These are phyloP conservation scores for Cytidiella melzeri DNA, from an alignment of 768 basidiomycete genomes.

Conservation along the genomic window DNA sequence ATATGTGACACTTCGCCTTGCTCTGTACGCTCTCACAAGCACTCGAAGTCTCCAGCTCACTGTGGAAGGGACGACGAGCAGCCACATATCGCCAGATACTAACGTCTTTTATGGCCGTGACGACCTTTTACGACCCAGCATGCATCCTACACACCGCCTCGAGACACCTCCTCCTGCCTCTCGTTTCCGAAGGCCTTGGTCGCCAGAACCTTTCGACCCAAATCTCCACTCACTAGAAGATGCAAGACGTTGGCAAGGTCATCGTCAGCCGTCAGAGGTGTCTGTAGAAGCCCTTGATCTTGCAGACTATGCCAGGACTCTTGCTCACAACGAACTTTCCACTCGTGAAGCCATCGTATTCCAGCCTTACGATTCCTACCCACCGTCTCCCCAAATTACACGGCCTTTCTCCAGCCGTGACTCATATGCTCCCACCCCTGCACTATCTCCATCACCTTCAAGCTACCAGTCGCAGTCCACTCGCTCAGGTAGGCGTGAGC, in stretches of 20 bases:
- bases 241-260: slow-evolving; percentile 13
- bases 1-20: slow-evolving; percentile 6
- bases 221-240: slow-evolving; percentile 19
- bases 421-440: slow-evolving; percentile 22
- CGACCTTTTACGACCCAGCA: slow-evolving; percentile 19
- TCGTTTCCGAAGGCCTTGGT: slow-evolving; percentile 60
- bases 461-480: slow-evolving; percentile 14
- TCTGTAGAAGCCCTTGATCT: slow-evolving; percentile 70
- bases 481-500: slow-evolving; percentile 21
- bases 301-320: slow-evolving; percentile 58
- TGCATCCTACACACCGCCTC: slow-evolving; percentile 40
- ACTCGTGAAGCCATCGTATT: slow-evolving; percentile 17
- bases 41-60: too few species aligned
- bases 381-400: slow-evolving; percentile 23
- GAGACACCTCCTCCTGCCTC: slow-evolving; percentile 46
- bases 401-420: slow-evolving; percentile 24
- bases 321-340: slow-evolving; percentile 28
- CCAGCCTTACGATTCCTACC: slow-evolving; percentile 26
- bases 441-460: slow-evolving; percentile 21
- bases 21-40: too few species aligned
- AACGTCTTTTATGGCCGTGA: slow-evolving; percentile 3
- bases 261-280: slow-evolving; percentile 51
- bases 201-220: slow-evolving; percentile 50
- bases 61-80: slow-evolving; percentile 2
- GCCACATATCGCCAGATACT: too few species aligned